Base-by-base conservation (phyloP, 2,329 filamentous ascomycete genomes). In the Emmonsiellopsis sp. region DNA sequence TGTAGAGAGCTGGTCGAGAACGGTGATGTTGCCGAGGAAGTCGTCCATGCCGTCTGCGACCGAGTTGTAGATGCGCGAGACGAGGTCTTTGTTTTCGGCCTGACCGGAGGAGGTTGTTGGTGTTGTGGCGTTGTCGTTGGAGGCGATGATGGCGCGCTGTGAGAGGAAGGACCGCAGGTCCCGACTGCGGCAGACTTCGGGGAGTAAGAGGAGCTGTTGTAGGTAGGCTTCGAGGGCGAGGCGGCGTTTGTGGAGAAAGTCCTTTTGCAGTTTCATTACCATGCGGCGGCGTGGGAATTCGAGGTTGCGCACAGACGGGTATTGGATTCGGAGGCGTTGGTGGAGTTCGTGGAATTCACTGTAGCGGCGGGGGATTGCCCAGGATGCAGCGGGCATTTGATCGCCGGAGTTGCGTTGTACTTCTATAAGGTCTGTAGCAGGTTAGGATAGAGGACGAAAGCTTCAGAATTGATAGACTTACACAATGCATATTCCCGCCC, bases 11-110 rank as follows among this genome's bases (percentile, higher is more conserved):
- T 97, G 93, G 63, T 98, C 93, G 32, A 98, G 79, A 0, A 96
- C 91, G 1, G 93, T 89, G 43, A 97, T 92, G 65, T 95, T 97
- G 53, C 93, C 93, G 3, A 98, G 76, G 52, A 98, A 94, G 62
- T 98, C 93, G 67, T 98, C 93, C 86, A 98, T 94, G 35, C 94
- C 93, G 65, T 98, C 93, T 0, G 92, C 88, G 20, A 98, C 92
- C 0, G 92, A 97, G 67, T 94, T 94, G 72, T 97, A 98, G 47
- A 98, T 83, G 4, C 93, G 84, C 0, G 89, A 90, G 58, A 98
- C 93, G 68, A 98, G 91, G 66, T 97, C 68, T 68, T 71, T 80
- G 67, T 81, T 86, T 69, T 87, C 87, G 62, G 82, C 82, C 52
- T 86, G 82, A 6, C 75, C 77, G 50, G 79, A 79, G 48, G 81